Conservation (phyloP, 2,329 filamentous ascomycete species). For the Calonectria pseudoturangicola region DNA sequence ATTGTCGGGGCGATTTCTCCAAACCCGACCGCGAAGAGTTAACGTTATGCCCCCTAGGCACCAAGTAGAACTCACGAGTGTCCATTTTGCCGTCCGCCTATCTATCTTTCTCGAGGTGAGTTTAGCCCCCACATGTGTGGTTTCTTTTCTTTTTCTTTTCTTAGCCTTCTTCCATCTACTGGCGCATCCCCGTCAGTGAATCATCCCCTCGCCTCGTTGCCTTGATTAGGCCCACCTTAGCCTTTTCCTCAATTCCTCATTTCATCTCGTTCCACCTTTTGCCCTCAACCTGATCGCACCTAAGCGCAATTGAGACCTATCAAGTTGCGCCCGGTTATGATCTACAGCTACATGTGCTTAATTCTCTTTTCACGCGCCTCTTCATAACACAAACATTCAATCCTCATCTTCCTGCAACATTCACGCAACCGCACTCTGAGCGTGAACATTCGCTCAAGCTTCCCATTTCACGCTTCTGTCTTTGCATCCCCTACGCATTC, state of each 20-base stretch:
- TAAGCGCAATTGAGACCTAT: slow-evolving; percentile 16
- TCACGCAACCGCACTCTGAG: not conserved
- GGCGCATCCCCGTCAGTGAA: slow-evolving; percentile 13
- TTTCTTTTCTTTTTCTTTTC: slow-evolving; percentile 6
- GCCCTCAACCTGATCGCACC: not conserved
- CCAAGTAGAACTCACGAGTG: not conserved
- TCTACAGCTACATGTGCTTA: not conserved
- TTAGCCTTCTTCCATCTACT: not conserved
- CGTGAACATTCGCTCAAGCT: not conserved
- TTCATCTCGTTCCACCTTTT: not conserved
- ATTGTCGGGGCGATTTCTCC: not conserved
- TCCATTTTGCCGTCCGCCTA: not conserved
- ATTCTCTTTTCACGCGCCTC: not conserved
- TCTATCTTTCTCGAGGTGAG: slow-evolving; percentile 7
- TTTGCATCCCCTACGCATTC: not conserved
- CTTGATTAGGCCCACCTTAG: not conserved
- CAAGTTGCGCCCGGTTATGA: not conserved
- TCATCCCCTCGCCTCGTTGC: not conserved
- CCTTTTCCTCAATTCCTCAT: slow-evolving; percentile 3
- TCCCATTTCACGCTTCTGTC: not conserved
- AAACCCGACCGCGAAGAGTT: not conserved
- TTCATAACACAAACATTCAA: not conserved
- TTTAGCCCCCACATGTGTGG: slow-evolving; percentile 5
- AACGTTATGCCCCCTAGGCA: not conserved
- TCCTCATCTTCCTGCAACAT: not conserved